These are phyloP conservation scores for Aegilops sharonensis DNA, from an alignment of 176 grass and related monocot species.

Conservation along the genomic window DNA sequence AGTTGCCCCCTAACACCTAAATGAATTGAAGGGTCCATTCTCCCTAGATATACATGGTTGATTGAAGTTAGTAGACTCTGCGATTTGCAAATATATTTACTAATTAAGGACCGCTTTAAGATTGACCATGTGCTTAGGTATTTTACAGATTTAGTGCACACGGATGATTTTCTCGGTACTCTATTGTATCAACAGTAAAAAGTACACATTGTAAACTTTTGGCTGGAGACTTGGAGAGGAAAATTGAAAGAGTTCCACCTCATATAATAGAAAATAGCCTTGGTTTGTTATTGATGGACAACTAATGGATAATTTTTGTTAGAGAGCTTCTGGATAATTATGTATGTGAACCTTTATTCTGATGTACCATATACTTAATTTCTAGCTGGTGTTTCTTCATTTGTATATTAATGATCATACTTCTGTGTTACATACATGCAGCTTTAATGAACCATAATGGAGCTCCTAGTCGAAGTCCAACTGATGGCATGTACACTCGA, in stretches of 20 bases:
- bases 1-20: neutral
- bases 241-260: neutral
- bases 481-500: conserved; percentile 21
- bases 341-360: neutral
- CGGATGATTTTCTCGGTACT: neutral
- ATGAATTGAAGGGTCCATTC: conserved; percentile 1
- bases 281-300: neutral
- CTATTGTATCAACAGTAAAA: neutral
- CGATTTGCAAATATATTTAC: neutral
- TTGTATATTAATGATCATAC: neutral
- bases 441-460: conserved; percentile 21
- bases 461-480: neutral
- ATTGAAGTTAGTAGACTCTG: neutral
- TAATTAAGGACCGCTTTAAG: neutral
- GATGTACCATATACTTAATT: neutral
- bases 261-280: neutral
- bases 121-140: neutral
- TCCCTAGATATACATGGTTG: neutral
- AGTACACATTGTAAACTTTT: neutral
- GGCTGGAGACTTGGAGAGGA: neutral
- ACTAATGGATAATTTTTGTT: no score
- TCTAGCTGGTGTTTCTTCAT: neutral
- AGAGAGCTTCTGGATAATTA: neutral
- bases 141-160: neutral
- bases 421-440: conserved; percentile 29